Evolutionary conservation across 306 rosid species (phyloP), one percentile per base, ranked within the genome.

Genomic region (Vigna mungo): DNA sequence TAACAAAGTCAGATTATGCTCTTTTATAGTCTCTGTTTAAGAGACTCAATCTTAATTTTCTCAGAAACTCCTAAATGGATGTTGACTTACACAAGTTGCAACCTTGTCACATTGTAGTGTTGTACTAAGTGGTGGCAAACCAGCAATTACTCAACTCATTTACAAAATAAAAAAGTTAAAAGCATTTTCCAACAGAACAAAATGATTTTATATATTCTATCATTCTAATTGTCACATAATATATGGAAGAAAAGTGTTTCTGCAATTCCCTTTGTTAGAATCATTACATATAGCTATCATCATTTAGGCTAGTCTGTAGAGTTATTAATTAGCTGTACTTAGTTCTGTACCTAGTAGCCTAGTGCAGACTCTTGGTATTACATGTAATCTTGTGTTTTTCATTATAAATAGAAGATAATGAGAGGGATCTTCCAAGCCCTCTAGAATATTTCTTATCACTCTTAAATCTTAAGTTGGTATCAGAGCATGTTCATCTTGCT

Each of bases 41-140:
- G 60, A 54, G 60, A 54, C 21, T 54, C 34, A 4, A 1, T 55
- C 61, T 25, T 6, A 21, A 9, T 25, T 27, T 25, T 58, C 18
- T 58, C 37, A 1, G 18, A 27, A 58, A 58, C 39, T 58, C 17
- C 37, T 58, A 13, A 11, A 25, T 12, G 13, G 39, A 25, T n/a
- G 7, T 25, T 27, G 39, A 58, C 39, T 58, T 58, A 58, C 64
- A 58, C 64, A 58, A 12, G 27, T 13, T 25, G 18, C 9, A 25
- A 58, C 37, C 64, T 27, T 5, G 1, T 58, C 17, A 58, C 16
- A 58, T 58, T 58, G 16, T 48, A 36, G 36, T 12, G 13, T 18
- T 51, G 39, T n/a, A 75, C 76, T 69, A 47, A 55, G 54, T 13
- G 61, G 37, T 34, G 44, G 58, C 3, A 36, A 56, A 59, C 32